Evolutionary conservation across 257 asterid genomes (phyloP).

Genomic region (Echium plantagineum): DNA sequence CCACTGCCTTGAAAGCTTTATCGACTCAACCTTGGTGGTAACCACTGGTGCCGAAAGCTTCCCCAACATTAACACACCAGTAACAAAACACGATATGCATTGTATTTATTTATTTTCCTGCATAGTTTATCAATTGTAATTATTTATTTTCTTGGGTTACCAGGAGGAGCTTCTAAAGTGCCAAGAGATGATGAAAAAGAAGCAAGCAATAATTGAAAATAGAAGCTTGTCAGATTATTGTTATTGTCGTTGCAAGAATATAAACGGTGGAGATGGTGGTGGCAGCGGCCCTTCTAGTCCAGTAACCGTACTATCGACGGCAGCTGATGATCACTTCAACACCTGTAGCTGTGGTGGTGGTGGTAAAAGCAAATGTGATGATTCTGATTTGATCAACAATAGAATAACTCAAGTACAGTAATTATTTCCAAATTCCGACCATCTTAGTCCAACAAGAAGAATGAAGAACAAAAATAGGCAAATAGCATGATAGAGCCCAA

Average conservation of each 20-base stretch:
- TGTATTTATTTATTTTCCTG: too few species aligned
- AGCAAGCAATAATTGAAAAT: slow-evolving; percentile 11
- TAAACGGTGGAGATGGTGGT: slow-evolving; percentile 6
- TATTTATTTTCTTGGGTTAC: too few species aligned
- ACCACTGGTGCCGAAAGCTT: too few species aligned
- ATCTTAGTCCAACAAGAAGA: neutral
- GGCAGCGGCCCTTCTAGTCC: slow-evolving; percentile 46
- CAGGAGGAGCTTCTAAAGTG: slow-evolving; percentile 52
- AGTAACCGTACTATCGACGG: slow-evolving; percentile 37
- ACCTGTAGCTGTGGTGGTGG: too few species aligned
- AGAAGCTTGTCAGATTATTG: neutral
- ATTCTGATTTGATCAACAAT: too few species aligned
- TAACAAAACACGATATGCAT: too few species aligned
- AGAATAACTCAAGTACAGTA: neutral
- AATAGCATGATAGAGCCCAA: too few species aligned
- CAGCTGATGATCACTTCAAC: neutral
- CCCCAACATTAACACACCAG: too few species aligned
- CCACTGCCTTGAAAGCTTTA: too few species aligned
- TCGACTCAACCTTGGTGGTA: too few species aligned
- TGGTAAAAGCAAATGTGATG: too few species aligned
- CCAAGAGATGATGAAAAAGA: slow-evolving; percentile 20
- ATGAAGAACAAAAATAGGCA: neutral
- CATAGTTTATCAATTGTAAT: too few species aligned
- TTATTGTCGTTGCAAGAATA: neutral
- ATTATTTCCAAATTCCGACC: neutral